phyloP scores from a whole-genome alignment of 441 rosid genomes.

The Brassica hybrid region DNA sequence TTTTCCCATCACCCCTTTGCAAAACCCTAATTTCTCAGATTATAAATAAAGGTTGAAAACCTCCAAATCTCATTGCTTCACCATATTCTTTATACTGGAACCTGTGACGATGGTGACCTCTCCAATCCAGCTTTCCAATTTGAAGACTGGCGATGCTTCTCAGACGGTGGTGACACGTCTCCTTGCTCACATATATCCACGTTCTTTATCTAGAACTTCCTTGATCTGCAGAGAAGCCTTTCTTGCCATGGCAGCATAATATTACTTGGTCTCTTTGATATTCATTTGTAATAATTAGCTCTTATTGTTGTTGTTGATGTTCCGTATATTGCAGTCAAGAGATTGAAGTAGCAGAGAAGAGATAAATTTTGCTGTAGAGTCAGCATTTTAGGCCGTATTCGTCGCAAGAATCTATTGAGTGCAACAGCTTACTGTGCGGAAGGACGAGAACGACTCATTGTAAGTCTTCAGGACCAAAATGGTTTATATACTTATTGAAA shows the following conservation, averaged over 20 bases:
- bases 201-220: too few relatives aligned
- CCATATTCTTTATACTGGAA: too few relatives aligned
- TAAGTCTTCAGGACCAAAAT: too few relatives aligned
- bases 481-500: too few relatives aligned
- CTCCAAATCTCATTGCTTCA: too few relatives aligned
- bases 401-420: conserved; percentile 85
- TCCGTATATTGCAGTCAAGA: too few relatives aligned
- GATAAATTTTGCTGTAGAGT: conserved; percentile 97
- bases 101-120: neutral
- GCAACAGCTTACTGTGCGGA: conserved; percentile 94
- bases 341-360: too few relatives aligned
- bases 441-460: conserved; percentile 90
- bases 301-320: conserved; percentile 10
- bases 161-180: neutral
- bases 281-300: neutral
- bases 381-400: conserved; percentile 80
- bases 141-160: neutral
- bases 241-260: neutral
- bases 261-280: neutral
- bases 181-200: neutral
- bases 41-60: too few relatives aligned
- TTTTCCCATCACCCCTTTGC: too few relatives aligned
- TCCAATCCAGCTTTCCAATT: neutral
- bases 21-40: too few relatives aligned
- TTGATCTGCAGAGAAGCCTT: neutral